Conservation (phyloP, 2,329 filamentous ascomycete genomes). For the Colletotrichum brevisporum region DNA sequence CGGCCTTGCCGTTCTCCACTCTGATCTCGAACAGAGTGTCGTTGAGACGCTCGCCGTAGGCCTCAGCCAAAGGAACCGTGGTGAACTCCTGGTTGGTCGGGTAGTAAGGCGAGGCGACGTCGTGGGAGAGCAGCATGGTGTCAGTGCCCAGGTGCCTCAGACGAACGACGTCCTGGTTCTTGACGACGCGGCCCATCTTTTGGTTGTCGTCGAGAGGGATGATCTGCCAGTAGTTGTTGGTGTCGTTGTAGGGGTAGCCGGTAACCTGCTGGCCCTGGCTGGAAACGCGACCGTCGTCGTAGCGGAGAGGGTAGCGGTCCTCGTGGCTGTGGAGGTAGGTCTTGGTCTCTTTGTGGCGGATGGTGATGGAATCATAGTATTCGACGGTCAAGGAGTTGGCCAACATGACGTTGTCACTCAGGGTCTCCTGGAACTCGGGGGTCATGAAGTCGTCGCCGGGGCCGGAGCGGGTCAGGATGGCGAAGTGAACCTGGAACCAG, state of each 20-base stretch:
- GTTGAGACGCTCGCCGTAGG: conserved; percentile 80
- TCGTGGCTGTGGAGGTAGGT: conserved; percentile 94
- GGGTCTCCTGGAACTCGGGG: conserved; percentile 96
- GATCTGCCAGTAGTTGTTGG: conserved; percentile 98
- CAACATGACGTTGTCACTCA: conserved; percentile 94
- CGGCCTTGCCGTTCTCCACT: conserved; percentile 86
- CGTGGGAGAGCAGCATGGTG: conserved; percentile 89
- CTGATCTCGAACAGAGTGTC: conserved; percentile 95
- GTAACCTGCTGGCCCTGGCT: conserved; percentile 99
- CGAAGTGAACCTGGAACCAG: conserved; percentile 99
- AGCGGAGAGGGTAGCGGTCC: conserved; percentile 91
- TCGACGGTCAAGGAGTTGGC: conserved; percentile 88
- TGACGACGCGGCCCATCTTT: conserved; percentile 74
- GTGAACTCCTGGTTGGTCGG: conserved; percentile 99
- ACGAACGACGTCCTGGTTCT: conserved; percentile 87
- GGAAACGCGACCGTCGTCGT: conserved; percentile 97
- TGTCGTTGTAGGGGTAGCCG: conserved; percentile 97
- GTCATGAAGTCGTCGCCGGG: conserved; percentile 99
- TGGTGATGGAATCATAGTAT: conserved; percentile 89
- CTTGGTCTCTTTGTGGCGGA: conserved; percentile 98
- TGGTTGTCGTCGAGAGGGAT: conserved; percentile 76
- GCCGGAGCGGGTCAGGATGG: conserved; percentile 87
- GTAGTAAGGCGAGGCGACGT: conserved; percentile 95
- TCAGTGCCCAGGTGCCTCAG: conserved; percentile 90
- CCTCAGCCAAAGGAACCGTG: conserved; percentile 80